Evolutionary conservation across 2,329 filamentous ascomycete genomes (phyloP).

Genomic region (Leptographium wingfieldii): DNA sequence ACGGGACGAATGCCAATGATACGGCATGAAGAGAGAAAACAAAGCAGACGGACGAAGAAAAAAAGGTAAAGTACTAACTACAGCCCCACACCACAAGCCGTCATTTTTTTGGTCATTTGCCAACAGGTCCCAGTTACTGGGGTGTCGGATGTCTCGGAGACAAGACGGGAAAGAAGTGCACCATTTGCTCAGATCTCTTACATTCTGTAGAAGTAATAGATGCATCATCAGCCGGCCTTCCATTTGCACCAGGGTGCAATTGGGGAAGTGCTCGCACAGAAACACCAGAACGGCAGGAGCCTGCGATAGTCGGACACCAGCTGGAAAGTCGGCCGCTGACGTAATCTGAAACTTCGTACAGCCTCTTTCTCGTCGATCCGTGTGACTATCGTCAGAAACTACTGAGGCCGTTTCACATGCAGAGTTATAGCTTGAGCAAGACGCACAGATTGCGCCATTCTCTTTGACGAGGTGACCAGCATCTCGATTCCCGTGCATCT

Average conservation of each 20-base stretch:
- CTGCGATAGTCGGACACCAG: background rate
- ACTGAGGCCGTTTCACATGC: background rate
- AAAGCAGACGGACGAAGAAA: background rate
- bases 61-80: background rate
- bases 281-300: too few relatives aligned
- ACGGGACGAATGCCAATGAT: background rate
- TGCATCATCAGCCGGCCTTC: background rate
- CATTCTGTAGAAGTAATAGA: background rate
- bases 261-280: too few relatives aligned
- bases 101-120: background rate
- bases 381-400: background rate
- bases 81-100: background rate
- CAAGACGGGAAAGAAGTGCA: background rate
- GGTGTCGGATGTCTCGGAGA: constrained; percentile 1
- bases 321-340: background rate
- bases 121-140: background rate
- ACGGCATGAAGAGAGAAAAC: background rate
- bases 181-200: background rate
- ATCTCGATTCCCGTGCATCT: background rate
- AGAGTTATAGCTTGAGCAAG: background rate
- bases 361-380: background rate
- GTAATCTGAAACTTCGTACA: background rate
- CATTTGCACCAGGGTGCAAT: too few relatives aligned
- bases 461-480: background rate
- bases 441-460: background rate